Percentiles rank a stretch among this genome's conserved stretches.
phyloP scores from a whole-genome alignment of 1,284 basidiomycete species.

The Ceratobasidium sp. region DNA sequence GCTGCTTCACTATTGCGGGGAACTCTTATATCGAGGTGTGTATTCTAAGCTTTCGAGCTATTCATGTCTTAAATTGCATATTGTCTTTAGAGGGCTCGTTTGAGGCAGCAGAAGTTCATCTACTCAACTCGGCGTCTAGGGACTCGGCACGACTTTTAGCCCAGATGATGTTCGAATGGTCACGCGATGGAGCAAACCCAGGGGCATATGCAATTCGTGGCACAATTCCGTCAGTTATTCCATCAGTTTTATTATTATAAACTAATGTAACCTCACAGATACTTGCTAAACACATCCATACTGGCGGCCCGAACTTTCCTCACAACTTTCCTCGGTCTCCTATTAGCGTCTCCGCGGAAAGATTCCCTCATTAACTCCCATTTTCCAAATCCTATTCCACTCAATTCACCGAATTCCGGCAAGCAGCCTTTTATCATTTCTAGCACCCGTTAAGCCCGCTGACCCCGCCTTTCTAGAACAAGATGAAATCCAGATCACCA shows the following conservation, averaged over 20 bases:
- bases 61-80: background rate
- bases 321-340: slow-evolving; percentile 70
- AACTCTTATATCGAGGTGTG: slow-evolving; percentile 85
- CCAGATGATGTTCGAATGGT: slow-evolving; percentile 86
- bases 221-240: slow-evolving; percentile 66
- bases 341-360: slow-evolving; percentile 55
- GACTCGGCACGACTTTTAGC: slow-evolving; percentile 88
- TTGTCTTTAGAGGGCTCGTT: slow-evolving; percentile 70
- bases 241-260: background rate
- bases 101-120: slow-evolving; percentile 76
- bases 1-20: slow-evolving; percentile 86
- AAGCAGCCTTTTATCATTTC: slow-evolving; percentile 41
- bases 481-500: slow-evolving; percentile 75
- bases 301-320: slow-evolving; percentile 86
- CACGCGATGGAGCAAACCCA: slow-evolving; percentile 51
- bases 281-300: slow-evolving; percentile 86
- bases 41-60: background rate
- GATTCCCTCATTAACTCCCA: slow-evolving; percentile 53
- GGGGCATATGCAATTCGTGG: slow-evolving; percentile 84
- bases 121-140: slow-evolving; percentile 82
- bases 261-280: slow-evolving; percentile 55
- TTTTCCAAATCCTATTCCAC: slow-evolving; percentile 54
- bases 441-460: background rate
- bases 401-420: slow-evolving; percentile 45
- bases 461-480: background rate